Base-by-base conservation (phyloP, 2,329 filamentous ascomycete genomes). In the Calonectria ilicicola region DNA sequence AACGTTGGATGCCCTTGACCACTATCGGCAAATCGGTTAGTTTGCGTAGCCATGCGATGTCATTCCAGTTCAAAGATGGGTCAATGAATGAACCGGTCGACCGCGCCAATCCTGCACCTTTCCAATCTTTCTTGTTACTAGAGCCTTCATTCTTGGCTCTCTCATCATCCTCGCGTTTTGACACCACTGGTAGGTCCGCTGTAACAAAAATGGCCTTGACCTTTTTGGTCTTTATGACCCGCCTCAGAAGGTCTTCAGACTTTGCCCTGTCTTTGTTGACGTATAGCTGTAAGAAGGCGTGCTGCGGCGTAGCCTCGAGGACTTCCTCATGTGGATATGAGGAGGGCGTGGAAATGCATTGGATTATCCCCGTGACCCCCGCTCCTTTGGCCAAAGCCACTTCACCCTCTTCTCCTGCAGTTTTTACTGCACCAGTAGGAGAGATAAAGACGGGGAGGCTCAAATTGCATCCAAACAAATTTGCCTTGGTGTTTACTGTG, bases 1-100 rank as follows among this genome's bases (percentile, higher is more conserved):
- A 89, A 14, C 89, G 90, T 84, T 94, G 92, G 21, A 95, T 89
- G 0, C 93, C 93, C 82, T 95, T 95, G 23, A 95, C 60, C 76
- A 92, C 84, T 85, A 94, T 75, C 79, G 91, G 84, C 90, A 88
- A 70, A 85, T 87, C 85, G 4, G 12, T 1, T 83, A 69, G 46
- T 19, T 63, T 44, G 2, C 92, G 89, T 27, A 94, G 79, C 91
- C 92, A 94, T 9, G 87, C 84, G 2, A 94, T 85, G 79, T 93
- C 93, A 62, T 89, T 87, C 93, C 93, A 95, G 86, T 86, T 42
- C 14, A 91, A 83, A n/a, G 87, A 86, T 1, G 89, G 78, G 79
- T 92, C 91, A 78, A 93, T 87, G 82, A 89, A 90, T 44, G 83
- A 79, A 5, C 90, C 89, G 87, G 92, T 89, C 17, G 62, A 66